phyloP scores from a whole-genome alignment of 768 basidiomycete species.

The Pholiota molesta region DNA sequence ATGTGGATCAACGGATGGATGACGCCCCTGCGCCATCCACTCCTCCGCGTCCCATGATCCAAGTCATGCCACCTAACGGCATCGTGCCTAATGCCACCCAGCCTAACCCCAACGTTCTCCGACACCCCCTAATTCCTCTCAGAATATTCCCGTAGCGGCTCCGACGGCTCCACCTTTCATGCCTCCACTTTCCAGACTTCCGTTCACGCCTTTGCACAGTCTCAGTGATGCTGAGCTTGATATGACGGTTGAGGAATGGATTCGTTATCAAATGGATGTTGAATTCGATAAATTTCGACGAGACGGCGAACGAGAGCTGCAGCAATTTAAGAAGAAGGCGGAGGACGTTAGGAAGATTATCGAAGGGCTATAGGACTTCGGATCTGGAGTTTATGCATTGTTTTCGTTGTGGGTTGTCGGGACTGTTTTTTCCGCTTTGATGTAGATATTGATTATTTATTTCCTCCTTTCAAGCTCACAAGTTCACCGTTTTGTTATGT shows the following conservation, averaged over 20 bases:
- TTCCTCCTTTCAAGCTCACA: not conserved
- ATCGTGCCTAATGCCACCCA: not conserved
- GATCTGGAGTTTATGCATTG: not conserved
- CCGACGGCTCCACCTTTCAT: constrained; percentile 25
- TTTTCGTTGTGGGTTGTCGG: not conserved
- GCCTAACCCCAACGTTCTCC: not conserved
- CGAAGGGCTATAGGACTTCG: constrained; percentile 31
- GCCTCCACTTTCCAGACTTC: constrained; percentile 48
- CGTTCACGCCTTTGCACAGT: constrained; percentile 42
- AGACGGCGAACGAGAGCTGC: constrained; percentile 48
- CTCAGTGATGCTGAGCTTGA: constrained; percentile 68
- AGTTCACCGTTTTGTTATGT: not conserved
- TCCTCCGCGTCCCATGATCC: constrained; percentile 17
- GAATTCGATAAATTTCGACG: constrained; percentile 60
- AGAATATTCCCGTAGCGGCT: not conserved
- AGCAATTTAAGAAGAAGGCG: constrained; percentile 42
- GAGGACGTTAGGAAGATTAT: constrained; percentile 43
- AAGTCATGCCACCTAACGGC: not conserved
- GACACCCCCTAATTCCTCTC: constrained; percentile 3
- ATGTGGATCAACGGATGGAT: constrained; percentile 11
- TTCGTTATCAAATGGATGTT: constrained; percentile 71
- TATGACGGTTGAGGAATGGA: constrained; percentile 87
- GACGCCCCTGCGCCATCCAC: constrained; percentile 15
- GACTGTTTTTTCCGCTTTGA: not conserved
- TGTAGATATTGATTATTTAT: not conserved